These are phyloP conservation scores for Misopates orontium DNA, from an alignment of 257 asterid genomes.

Conservation along the genomic window DNA sequence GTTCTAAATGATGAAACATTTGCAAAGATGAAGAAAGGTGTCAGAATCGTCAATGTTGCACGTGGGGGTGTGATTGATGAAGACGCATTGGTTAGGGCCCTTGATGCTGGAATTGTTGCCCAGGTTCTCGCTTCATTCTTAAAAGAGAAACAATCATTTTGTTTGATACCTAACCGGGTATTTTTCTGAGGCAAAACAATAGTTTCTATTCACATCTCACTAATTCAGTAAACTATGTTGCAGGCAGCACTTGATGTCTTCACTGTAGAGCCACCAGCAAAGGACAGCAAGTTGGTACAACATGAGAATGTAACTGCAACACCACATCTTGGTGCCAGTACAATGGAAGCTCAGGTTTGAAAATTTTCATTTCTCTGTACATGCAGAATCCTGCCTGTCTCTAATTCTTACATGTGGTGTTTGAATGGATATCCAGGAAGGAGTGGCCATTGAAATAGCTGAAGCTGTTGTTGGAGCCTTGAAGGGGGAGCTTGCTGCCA, in stretches of 20 bases:
- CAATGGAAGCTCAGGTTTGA: slow-evolving; percentile 94
- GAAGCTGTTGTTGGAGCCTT: slow-evolving; percentile 97
- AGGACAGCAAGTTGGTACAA: slow-evolving; percentile 78
- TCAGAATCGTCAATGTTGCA: slow-evolving; percentile 83
- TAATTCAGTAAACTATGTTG: slow-evolving; percentile 19
- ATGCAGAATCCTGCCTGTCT: neutral
- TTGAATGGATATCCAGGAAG: slow-evolving; percentile 60
- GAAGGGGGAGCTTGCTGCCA: slow-evolving; percentile 93
- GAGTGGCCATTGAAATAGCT: slow-evolving; percentile 95
- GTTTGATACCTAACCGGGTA: neutral
- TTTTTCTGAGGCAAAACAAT: neutral
- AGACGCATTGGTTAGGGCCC: slow-evolving; percentile 84
- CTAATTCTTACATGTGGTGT: slow-evolving; percentile 22
- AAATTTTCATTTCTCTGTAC: slow-evolving; percentile 1
- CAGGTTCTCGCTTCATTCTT: slow-evolving; percentile 52
- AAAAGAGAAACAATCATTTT: neutral
- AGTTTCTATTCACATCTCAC: neutral
- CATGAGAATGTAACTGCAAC: slow-evolving; percentile 78
- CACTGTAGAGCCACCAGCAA: slow-evolving; percentile 87
- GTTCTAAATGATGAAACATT: slow-evolving; percentile 77
- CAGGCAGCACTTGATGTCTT: slow-evolving; percentile 99
- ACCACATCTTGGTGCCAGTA: slow-evolving; percentile 99
- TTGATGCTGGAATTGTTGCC: slow-evolving; percentile 89
- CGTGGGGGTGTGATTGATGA: slow-evolving; percentile 99
- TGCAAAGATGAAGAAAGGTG: slow-evolving; percentile 95